These are phyloP conservation scores for Globisporangium abappressorium DNA, from an alignment of 352 stramenopile species.

Conservation along the genomic window DNA sequence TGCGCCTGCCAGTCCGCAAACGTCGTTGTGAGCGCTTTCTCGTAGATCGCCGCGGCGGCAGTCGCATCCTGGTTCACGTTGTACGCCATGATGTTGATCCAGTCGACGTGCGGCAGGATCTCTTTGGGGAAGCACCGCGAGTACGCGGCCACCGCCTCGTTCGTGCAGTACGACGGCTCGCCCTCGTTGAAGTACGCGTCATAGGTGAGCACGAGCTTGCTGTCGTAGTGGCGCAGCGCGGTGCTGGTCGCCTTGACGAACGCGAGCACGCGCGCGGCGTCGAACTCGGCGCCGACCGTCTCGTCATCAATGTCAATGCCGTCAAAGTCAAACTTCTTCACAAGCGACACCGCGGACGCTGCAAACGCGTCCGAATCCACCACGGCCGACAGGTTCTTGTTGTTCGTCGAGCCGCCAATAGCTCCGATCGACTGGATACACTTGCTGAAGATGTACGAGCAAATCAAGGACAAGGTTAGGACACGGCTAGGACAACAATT, in stretches of 20 bases:
- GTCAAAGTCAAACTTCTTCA: conserved; percentile 66
- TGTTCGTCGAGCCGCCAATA: conserved; percentile 75
- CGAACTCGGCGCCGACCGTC: conserved; percentile 57
- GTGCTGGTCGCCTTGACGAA: conserved; percentile 48
- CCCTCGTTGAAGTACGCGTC: conserved; percentile 69
- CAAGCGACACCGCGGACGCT: conserved; percentile 38
- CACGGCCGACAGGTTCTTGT: conserved; percentile 49
- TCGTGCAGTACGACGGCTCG: conserved; percentile 27
- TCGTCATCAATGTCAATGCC: conserved; percentile 78
- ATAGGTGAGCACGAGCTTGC: conserved; percentile 56
- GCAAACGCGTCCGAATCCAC: conserved; percentile 47
- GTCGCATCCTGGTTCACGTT: conserved; percentile 54
- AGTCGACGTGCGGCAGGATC: conserved; percentile 58
- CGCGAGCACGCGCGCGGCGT: conserved; percentile 38
- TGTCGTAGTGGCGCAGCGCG: conserved; percentile 31
- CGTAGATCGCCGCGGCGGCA: conserved; percentile 48
- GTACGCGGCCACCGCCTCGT: conserved; percentile 32
- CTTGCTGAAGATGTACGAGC: conserved; percentile 21
- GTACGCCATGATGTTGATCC: conserved; percentile 86
- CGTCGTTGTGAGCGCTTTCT: conserved; percentile 43
- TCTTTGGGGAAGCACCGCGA: conserved; percentile 56
- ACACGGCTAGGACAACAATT: background rate
- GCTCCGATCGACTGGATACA: conserved; percentile 61
- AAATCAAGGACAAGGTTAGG: background rate
- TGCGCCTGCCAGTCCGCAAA: conserved; percentile 53